phyloP scores from a whole-genome alignment of 1,284 basidiomycete species.

The Rhizoctonia solani region DNA sequence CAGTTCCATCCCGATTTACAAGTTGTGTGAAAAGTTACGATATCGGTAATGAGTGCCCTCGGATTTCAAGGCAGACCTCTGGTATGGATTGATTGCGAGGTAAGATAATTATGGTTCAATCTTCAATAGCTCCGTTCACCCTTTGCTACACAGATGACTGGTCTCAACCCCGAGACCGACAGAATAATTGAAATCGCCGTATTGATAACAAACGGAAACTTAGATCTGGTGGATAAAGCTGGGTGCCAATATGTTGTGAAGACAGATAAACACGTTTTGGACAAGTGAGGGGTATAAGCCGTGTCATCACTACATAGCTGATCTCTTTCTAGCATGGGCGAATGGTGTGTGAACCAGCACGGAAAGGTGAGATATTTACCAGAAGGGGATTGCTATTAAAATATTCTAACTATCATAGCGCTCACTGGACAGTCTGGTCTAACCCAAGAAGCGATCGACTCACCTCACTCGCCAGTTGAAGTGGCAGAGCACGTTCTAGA shows the following conservation, averaged over 20 bases:
- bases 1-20: too few species aligned
- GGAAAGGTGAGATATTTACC: conserved; percentile 55
- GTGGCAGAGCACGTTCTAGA: conserved; percentile 62
- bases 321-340: conserved; percentile 60
- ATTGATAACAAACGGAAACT: conserved; percentile 78
- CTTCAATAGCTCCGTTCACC: not conserved
- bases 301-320: not conserved
- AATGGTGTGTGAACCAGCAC: conserved; percentile 77
- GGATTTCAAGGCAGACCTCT: conserved; percentile 65
- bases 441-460: conserved; percentile 67
- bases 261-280: conserved; percentile 64
- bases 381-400: not conserved
- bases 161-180: conserved; percentile 63
- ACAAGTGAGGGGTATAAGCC: conserved; percentile 53
- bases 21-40: too few species aligned
- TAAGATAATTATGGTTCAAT: not conserved
- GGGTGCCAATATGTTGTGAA: conserved; percentile 73
- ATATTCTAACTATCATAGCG: not conserved
- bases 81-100: conserved; percentile 86
- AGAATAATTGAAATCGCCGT: conserved; percentile 76
- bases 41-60: conserved; percentile 35
- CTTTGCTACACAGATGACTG: conserved; percentile 63
- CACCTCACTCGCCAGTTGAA: conserved; percentile 58
- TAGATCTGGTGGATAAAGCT: conserved; percentile 67
- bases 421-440: conserved; percentile 65